Percentiles rank a stretch among this genome's conserved stretches.
These are phyloP conservation scores for Cucurbitaria berberidis DNA, from an alignment of 2,329 filamentous ascomycete species.

Conservation along the genomic window DNA sequence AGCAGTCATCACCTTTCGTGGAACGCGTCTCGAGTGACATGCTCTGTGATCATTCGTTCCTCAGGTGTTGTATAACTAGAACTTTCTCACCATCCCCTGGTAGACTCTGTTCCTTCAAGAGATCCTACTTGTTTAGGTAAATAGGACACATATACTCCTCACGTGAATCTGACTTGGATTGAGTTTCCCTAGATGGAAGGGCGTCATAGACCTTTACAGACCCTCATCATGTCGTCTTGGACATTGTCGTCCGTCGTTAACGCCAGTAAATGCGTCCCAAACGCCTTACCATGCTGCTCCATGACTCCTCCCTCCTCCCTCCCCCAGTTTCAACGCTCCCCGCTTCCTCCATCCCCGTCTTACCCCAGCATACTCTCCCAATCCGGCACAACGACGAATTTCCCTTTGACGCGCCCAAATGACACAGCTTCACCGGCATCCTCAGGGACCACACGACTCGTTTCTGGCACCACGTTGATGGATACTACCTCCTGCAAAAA, in stretches of 20 bases:
- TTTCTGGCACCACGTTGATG: conserved; percentile 36
- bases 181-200: background rate
- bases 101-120: too few relatives aligned
- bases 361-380: conserved; percentile 51
- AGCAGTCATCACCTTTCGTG: background rate
- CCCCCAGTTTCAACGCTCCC: background rate
- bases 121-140: background rate
- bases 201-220: background rate
- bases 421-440: conserved; percentile 57
- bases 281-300: background rate
- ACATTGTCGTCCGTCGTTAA: background rate
- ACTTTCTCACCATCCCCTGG: too few relatives aligned
- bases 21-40: too few relatives aligned
- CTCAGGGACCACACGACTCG: conserved; percentile 43
- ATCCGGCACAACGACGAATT: conserved; percentile 68
- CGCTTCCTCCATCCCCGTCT: background rate
- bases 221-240: background rate
- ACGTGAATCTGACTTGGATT: too few relatives aligned
- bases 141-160: too few relatives aligned
- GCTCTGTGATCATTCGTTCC: too few relatives aligned
- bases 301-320: background rate
- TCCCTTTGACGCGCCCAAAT: conserved; percentile 68
- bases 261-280: background rate
- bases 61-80: too few relatives aligned
- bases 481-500: conserved; percentile 67